Evolutionary conservation across 2,329 filamentous ascomycete species (phyloP), one percentile per base, ranked within the genome.

Genomic region (Mycogone perniciosa): DNA sequence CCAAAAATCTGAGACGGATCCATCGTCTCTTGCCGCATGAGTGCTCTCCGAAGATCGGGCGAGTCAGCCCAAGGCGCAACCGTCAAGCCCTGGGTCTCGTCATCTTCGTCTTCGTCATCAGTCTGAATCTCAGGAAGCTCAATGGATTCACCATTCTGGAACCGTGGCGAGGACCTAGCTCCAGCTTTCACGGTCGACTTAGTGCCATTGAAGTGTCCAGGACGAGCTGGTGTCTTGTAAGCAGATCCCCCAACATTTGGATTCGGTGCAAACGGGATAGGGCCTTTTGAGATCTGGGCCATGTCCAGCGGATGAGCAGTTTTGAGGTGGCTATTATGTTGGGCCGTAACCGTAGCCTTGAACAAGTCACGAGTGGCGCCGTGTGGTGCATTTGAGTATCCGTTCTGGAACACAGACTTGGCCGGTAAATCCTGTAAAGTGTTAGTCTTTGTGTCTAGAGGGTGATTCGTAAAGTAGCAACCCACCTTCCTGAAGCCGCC

Each of bases 71-170:
- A 99, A 6, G 82, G 81, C 2, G 89, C 88, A 11, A 89, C 80
- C 48, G 62, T 64, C 31, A 69, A 62, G 1, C 64, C 62, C 27
- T 68, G 63, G 71, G 88, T 83, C 44, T 77, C 68, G 38, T 86
- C 81, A 5, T 92, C 87, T 44, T 92, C 87, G 53, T 95, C 89
- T 61, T 96, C 91, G 31, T 89, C 90, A 64, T 99, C 95, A 1
- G 93, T 97, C 56, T 90, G 84, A 59, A 99, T 97, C 59, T 99
- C 93, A 0, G 93, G 92, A 3, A 99, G 81, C 58, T 93, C 86
- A 61, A 99, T 96, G 46, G 80, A 81, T 53, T 99, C 93, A 54
- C 91, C 89, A 59, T 89, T 92, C 54, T 86, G 87, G 70, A 95
- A 95, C 47, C 88, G 82, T 1, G 90, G 90, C 1, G 90, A 95